A percentile compares a stretch with the other conserved stretches of the same genome.
Conservation (phyloP, 2,329 filamentous ascomycete genomes). For the Clonostachys solani region DNA sequence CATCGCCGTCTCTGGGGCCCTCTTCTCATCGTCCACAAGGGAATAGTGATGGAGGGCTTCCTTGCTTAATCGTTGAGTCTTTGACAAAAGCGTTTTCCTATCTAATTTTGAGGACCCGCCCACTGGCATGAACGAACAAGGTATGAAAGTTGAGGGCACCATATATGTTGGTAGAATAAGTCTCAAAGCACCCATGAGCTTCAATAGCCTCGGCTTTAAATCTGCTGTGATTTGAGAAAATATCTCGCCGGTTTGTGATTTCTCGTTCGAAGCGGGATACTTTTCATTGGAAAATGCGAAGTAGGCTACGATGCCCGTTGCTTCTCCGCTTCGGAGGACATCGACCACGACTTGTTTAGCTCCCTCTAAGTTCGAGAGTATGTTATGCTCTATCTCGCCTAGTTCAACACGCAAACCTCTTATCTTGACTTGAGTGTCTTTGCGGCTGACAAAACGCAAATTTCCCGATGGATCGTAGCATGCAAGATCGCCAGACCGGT, state of each 20-base stretch:
- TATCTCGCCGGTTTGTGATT: too few species aligned
- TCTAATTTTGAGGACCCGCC: slow-evolving; percentile 6
- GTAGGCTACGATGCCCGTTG: too few species aligned
- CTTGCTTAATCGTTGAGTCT: background rate
- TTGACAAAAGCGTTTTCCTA: slow-evolving; percentile 1
- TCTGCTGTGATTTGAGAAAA: too few species aligned
- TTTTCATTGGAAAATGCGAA: too few species aligned
- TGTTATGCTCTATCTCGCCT: slow-evolving; percentile 9
- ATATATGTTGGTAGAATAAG: slow-evolving; percentile 6
- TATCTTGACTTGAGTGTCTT: slow-evolving; percentile 52
- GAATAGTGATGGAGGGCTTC: background rate
- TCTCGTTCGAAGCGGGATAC: background rate
- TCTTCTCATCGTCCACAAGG: background rate
- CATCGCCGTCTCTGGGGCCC: background rate
- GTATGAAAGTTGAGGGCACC: slow-evolving; percentile 6
- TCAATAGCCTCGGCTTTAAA: background rate
- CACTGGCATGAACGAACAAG: slow-evolving; percentile 4
- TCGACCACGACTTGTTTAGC: too few species aligned
- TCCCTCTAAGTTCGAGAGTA: background rate
- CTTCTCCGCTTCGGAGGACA: too few species aligned
- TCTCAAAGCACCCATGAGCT: background rate
- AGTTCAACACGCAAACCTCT: slow-evolving; percentile 50
- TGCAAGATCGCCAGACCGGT: slow-evolving; percentile 41
- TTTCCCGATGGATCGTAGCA: slow-evolving; percentile 28
- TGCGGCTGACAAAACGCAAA: slow-evolving; percentile 40